Base-by-base conservation (phyloP, 306 rosid genomes). In the Astragalus membranaceus region DNA sequence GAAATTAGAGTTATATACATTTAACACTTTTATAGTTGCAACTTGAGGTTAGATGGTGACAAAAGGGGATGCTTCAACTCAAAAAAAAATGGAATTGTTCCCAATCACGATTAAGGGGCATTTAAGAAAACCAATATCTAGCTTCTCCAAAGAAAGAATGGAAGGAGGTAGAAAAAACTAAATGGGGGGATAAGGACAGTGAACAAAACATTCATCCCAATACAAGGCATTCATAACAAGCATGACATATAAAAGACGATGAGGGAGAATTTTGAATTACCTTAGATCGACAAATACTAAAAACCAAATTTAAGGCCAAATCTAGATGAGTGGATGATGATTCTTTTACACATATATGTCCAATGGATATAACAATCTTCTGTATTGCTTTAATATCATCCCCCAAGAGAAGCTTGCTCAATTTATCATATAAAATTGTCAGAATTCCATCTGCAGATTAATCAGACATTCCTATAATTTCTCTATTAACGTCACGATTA, bases 341-440 rank as follows among this genome's bases (percentile, higher is more conserved):
- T 80, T 93, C 96, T 55, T 90, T 87, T 61, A 87, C 76, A 68
- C 97, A 88, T 5, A 93, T 78, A 83, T 93, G 96, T 71, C 98
- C 98, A 64, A 90, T 77, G 66, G 98, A 85, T 74, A 93, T 74
- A 47, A 84, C 85, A 80, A 83, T 87, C 82, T 80, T 93, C 83
- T 88, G 98, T 70, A 82, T 76, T 54, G 94, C 90, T 84, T 90
- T 90, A 67, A 67, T 86, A 63, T 93, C 97, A 64, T 85, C 92
- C 55, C 90, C 88, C 52, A 39, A 70, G 20, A 93, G 78, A 69
- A 90, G 88, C 85, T 93, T 90, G 73, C 85, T 75, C 92, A 93
- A 84, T 82, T 83, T 93, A 70, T 88, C 92, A 54, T 36, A 67
- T 67, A 93, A 76, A 70, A 36, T 53, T 67, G 35, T 71, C 79